Conservation (phyloP, 306 rosid genomes). For the Rosa multiflora region DNA sequence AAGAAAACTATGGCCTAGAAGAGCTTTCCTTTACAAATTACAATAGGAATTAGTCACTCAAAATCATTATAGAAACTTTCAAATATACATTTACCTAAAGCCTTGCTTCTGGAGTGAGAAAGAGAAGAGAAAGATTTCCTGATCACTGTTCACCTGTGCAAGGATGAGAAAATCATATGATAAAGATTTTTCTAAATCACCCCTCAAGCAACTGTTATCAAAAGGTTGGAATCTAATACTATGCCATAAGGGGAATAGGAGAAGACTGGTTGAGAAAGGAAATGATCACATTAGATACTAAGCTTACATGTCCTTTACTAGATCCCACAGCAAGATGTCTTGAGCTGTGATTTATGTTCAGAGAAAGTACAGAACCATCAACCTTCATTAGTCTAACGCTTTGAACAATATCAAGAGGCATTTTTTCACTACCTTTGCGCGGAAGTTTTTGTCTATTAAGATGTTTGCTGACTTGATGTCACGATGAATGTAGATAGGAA, state of each 20-base stretch:
- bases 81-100: slow-evolving; percentile 53
- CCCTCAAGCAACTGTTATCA: background rate
- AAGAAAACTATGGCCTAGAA: background rate
- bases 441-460: slow-evolving; percentile 59
- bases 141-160: slow-evolving; percentile 73
- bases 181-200: background rate
- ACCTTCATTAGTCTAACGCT: slow-evolving; percentile 65
- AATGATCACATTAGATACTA: background rate
- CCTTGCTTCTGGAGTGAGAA: slow-evolving; percentile 49
- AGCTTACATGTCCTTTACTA: slow-evolving; percentile 85
- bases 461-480: slow-evolving; percentile 77
- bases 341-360: slow-evolving; percentile 51
- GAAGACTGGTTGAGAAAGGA: slow-evolving; percentile 12
- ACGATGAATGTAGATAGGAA: slow-evolving; percentile 76
- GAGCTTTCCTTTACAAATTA: background rate
- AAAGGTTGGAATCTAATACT: slow-evolving; percentile 16
- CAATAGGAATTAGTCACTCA: background rate
- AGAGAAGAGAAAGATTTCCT: slow-evolving; percentile 62
- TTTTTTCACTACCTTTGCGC: slow-evolving; percentile 54
- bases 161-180: background rate
- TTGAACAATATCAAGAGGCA: slow-evolving; percentile 41
- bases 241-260: slow-evolving; percentile 38
- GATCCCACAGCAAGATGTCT: slow-evolving; percentile 83
- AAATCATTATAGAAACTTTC: background rate
- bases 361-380: slow-evolving; percentile 58